phyloP scores from a whole-genome alignment of 345 rosid species.

The Eutrema yunnanense region DNA sequence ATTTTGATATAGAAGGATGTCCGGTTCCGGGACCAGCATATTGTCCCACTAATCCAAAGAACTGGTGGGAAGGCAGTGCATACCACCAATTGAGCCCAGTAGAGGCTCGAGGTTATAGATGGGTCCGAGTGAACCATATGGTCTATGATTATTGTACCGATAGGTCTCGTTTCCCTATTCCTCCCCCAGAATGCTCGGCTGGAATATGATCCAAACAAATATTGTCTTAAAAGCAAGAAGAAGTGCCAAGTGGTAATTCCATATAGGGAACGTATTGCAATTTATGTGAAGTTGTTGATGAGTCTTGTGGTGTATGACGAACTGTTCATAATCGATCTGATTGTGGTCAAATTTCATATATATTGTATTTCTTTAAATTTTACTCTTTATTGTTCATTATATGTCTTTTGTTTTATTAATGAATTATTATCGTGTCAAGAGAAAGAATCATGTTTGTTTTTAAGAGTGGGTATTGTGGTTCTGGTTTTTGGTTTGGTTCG shows the following conservation, averaged over 20 bases:
- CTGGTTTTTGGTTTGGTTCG: not conserved
- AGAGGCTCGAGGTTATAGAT: slow-evolving; percentile 70
- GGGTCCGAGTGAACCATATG: slow-evolving; percentile 96
- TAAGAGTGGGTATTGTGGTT: not conserved
- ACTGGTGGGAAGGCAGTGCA: slow-evolving; percentile 75
- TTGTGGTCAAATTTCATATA: slow-evolving; percentile 8
- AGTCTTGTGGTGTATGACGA: slow-evolving; percentile 1
- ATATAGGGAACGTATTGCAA: not conserved
- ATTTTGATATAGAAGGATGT: slow-evolving; percentile 89
- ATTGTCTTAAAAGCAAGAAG: not conserved
- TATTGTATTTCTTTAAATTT: not conserved
- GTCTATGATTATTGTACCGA: slow-evolving; percentile 82
- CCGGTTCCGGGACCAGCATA: slow-evolving; percentile 61
- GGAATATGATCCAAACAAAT: slow-evolving; percentile 36
- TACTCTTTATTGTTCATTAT: not conserved
- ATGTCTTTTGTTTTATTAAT: not conserved
- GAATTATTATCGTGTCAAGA: not conserved
- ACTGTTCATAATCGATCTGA: not conserved
- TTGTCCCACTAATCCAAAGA: slow-evolving; percentile 51
- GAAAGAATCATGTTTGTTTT: not conserved
- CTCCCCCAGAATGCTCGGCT: slow-evolving; percentile 75
- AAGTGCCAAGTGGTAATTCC: not conserved
- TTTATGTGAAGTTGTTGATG: not conserved
- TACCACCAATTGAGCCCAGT: slow-evolving; percentile 52
- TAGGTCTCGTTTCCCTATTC: slow-evolving; percentile 56